phyloP scores from a whole-genome alignment of 495 filamentous ascomycete species.

The Pyrenopolyporus hunteri region DNA sequence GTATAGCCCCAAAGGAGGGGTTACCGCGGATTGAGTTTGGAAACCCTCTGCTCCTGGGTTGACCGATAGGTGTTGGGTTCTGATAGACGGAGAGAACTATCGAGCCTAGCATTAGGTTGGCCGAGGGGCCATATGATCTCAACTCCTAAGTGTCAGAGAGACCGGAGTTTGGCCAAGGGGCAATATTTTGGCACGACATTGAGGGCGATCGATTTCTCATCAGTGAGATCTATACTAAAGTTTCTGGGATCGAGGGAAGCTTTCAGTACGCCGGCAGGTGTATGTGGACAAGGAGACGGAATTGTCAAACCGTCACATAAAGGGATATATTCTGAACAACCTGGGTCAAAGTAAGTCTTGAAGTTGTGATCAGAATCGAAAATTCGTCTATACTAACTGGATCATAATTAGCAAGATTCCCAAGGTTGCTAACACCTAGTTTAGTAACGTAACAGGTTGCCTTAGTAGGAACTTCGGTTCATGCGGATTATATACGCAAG shows the following conservation, averaged over 20 bases:
- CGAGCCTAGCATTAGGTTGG: conserved; percentile 34
- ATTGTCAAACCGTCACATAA: not conserved
- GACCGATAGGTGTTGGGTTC: conserved; percentile 29
- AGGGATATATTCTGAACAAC: not conserved
- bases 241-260: not conserved
- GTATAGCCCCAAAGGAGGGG: conserved; percentile 80
- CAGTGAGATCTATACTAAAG: not conserved
- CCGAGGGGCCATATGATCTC: conserved; percentile 38
- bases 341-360: conserved; percentile 6
- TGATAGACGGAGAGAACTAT: conserved; percentile 9
- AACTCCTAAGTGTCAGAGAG: conserved; percentile 1
- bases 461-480: not conserved
- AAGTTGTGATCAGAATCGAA: no score
- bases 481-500: not conserved
- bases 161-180: not conserved
- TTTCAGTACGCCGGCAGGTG: not conserved
- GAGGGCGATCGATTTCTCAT: conserved; percentile 5
- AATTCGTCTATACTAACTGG: no score
- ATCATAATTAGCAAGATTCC: not conserved
- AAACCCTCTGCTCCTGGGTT: conserved; percentile 47
- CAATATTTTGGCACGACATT: not conserved
- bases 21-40: conserved; percentile 57
- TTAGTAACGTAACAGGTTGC: not conserved
- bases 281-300: not conserved
- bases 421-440: no score